These are phyloP conservation scores for Yamadazyma triangularis DNA, from an alignment of 1,139 yeast genomes.

Conservation along the genomic window DNA sequence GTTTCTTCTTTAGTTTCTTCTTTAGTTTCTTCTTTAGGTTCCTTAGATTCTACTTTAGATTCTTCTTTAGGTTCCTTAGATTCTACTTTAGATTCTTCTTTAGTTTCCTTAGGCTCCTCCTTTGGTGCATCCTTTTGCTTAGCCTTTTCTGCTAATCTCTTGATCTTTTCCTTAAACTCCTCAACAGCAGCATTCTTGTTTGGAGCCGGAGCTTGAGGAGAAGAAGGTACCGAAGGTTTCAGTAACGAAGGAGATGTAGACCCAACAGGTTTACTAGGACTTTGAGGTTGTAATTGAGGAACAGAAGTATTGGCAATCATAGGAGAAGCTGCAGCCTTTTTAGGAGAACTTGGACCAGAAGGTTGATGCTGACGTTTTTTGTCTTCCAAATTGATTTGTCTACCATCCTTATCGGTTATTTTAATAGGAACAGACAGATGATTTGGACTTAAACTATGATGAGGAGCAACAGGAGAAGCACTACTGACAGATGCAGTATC, in stretches of 20 bases:
- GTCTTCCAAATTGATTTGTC: constrained; percentile 42
- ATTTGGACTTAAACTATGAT: constrained; percentile 8
- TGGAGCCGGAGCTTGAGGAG: constrained; percentile 5
- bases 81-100: constrained; percentile 5
- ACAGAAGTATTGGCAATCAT: constrained; percentile 13
- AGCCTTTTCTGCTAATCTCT: constrained; percentile 11
- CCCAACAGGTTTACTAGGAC: too few species aligned
- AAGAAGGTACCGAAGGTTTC: not conserved
- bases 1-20: constrained; percentile 4
- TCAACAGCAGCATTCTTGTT: constrained; percentile 10
- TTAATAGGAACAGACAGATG: constrained; percentile 18
- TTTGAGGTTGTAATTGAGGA: constrained; percentile 3
- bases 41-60: constrained; percentile 5
- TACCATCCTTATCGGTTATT: constrained; percentile 46
- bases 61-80: constrained; percentile 8
- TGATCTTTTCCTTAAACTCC: constrained; percentile 11
- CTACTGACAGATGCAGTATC: constrained; percentile 3
- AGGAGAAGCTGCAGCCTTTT: not conserved
- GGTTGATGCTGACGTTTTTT: constrained; percentile 22
- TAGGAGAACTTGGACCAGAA: not conserved
- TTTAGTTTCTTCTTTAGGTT: constrained; percentile 3
- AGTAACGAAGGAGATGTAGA: too few species aligned
- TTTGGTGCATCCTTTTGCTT: constrained; percentile 10
- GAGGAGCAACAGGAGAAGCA: constrained; percentile 9
- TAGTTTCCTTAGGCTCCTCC: constrained; percentile 7